Evolutionary conservation across 73 alveolate species (phyloP).

Genomic region (Urostyla sp.): DNA sequence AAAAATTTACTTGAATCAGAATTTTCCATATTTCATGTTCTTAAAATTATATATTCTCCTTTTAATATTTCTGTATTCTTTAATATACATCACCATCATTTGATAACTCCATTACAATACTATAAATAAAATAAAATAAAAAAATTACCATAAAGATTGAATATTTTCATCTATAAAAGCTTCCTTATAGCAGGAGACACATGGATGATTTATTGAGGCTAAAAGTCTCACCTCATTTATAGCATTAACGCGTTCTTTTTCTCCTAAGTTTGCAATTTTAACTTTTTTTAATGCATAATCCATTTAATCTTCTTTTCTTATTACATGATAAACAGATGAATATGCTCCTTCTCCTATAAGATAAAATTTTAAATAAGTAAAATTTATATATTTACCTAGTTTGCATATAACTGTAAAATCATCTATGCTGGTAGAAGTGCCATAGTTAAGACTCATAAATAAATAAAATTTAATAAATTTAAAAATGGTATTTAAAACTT

Average conservation of each 20-base stretch:
- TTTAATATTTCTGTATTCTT: conserved; percentile 64
- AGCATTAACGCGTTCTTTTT: conserved; percentile 73
- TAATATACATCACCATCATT: conserved; percentile 73
- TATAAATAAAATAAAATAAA: conserved; percentile 10
- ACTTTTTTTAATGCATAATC: conserved; percentile 71
- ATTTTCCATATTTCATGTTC: conserved; percentile 91
- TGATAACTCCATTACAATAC: conserved; percentile 72
- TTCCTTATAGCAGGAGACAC: conserved; percentile 82
- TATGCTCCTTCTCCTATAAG: conserved; percentile 73
- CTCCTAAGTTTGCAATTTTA: conserved; percentile 47
- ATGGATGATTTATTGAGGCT: conserved; percentile 81
- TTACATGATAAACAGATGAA: conserved; percentile 63
- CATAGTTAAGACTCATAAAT: too few relatives aligned
- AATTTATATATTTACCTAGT: neutral
- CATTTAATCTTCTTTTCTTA: conserved; percentile 56
- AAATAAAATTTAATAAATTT: too few relatives aligned
- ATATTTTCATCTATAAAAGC: conserved; percentile 72
- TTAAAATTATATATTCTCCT: conserved; percentile 65
- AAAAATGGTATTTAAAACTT: too few relatives aligned
- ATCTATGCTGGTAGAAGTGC: conserved; percentile 23
- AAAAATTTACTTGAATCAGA: conserved; percentile 68
- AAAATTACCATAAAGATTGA: conserved; percentile 52
- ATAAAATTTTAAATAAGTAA: neutral
- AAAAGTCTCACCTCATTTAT: conserved; percentile 74
- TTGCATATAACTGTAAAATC: conserved; percentile 33